Percentiles rank a stretch among this genome's conserved stretches.
Evolutionary conservation across 2,329 filamentous ascomycete genomes (phyloP).

Genomic region (Arthrobotrys entomopaga): DNA sequence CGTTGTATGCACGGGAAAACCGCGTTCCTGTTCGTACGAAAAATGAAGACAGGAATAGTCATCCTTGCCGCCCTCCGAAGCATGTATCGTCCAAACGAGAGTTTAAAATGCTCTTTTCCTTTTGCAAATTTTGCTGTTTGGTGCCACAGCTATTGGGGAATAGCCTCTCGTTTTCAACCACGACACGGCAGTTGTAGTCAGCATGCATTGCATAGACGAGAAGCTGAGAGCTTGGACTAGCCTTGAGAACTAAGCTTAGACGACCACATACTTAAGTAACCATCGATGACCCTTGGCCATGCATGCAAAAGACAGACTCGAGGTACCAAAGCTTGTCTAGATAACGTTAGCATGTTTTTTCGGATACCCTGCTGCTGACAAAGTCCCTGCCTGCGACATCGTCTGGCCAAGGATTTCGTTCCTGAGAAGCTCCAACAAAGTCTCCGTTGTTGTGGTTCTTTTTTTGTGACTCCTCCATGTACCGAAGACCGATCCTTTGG

Average conservation of each 20-base stretch:
- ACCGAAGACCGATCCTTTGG: neutral
- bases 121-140: too few species aligned
- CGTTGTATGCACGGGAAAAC: slow-evolving; percentile 13
- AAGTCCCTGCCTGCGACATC: slow-evolving; percentile 7
- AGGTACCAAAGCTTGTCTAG: neutral
- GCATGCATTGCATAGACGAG: slow-evolving; percentile 19
- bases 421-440: too few species aligned
- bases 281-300: too few species aligned
- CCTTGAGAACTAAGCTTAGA: too few species aligned
- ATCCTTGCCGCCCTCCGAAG: neutral
- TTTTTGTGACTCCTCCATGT: slow-evolving; percentile 8
- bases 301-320: too few species aligned
- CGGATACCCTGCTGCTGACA: slow-evolving; percentile 17
- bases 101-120: too few species aligned
- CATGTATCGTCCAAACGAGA: neutral
- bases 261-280: too few species aligned
- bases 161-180: neutral
- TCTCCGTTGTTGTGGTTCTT: neutral
- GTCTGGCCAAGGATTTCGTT: too few species aligned
- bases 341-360: slow-evolving; percentile 17
- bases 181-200: slow-evolving; percentile 21
- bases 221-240: neutral
- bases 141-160: too few species aligned
- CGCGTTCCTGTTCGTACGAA: slow-evolving; percentile 39
- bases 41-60: slow-evolving; percentile 4